These are phyloP conservation scores for Myxozyma mucilagina DNA, from an alignment of 805 yeast genomes.

Conservation along the genomic window DNA sequence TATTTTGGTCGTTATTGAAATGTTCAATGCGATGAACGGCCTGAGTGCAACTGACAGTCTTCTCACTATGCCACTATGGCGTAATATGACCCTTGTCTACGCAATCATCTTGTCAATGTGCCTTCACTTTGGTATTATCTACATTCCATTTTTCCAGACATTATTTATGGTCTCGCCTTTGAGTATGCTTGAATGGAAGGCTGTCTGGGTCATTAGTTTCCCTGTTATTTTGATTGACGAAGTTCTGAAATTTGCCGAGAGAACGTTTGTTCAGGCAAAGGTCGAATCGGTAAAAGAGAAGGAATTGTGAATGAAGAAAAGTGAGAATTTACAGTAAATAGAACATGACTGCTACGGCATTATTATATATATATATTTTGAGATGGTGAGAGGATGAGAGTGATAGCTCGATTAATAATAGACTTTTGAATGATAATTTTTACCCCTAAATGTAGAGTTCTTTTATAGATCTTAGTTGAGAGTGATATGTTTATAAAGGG, in stretches of 20 bases:
- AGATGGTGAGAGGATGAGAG: too few relatives aligned
- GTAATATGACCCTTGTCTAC: slow-evolving; percentile 42
- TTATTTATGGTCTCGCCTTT: slow-evolving; percentile 43
- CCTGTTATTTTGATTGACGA: slow-evolving; percentile 46
- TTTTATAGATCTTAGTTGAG: too few relatives aligned
- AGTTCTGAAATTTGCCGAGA: slow-evolving; percentile 42
- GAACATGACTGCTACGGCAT: neutral
- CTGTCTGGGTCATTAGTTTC: slow-evolving; percentile 40
- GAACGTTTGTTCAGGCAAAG: slow-evolving; percentile 30
- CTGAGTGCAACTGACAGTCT: slow-evolving; percentile 45
- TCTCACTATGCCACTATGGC: slow-evolving; percentile 45
- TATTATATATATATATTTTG: too few relatives aligned
- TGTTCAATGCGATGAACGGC: slow-evolving; percentile 47
- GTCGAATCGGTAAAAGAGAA: slow-evolving; percentile 10
- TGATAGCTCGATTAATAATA: too few relatives aligned
- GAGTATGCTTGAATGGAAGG: slow-evolving; percentile 42
- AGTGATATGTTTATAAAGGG: too few relatives aligned
- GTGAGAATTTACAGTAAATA: neutral
- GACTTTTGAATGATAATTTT: too few relatives aligned
- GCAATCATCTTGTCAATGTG: slow-evolving; percentile 44
- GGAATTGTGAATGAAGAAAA: neutral
- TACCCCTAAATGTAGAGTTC: too few relatives aligned
- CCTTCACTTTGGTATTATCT: slow-evolving; percentile 41
- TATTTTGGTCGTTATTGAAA: slow-evolving; percentile 45
- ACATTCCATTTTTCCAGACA: slow-evolving; percentile 41